Evolutionary conservation across 169 alveolate genomes (phyloP).

Genomic region (Cystoisospora suis): DNA sequence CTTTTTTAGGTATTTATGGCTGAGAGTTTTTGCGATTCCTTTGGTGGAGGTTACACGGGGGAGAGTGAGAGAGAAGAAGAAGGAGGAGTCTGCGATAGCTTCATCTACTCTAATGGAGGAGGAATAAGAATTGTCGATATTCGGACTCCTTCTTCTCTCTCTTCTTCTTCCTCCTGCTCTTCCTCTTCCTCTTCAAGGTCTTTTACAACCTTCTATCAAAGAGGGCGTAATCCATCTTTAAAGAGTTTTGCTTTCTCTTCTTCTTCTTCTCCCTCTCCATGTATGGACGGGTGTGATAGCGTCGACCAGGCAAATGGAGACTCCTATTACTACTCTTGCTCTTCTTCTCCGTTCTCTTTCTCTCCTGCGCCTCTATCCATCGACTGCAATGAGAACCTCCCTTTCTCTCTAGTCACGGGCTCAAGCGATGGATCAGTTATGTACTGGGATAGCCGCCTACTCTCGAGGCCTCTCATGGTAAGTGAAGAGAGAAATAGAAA

Average conservation of each 20-base stretch:
- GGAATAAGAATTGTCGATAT: no score
- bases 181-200: background rate
- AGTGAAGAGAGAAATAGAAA: background rate
- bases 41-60: background rate
- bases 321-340: background rate
- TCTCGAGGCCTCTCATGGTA: background rate
- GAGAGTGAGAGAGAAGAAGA: no score
- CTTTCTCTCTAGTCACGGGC: constrained; percentile 26
- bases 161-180: background rate
- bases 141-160: background rate
- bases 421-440: constrained; percentile 21
- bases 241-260: background rate
- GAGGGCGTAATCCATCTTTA: background rate
- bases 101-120: no score
- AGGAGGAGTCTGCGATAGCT: no score
- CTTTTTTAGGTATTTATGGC: background rate
- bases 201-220: no score
- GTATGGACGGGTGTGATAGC: background rate
- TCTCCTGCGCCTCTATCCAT: constrained; percentile 27
- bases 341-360: background rate
- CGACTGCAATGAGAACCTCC: constrained; percentile 1
- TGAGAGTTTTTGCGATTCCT: background rate
- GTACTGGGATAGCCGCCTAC: constrained; percentile 40
- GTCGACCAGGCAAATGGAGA: background rate
- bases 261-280: background rate